phyloP scores from a whole-genome alignment of 108 stramenopile species.

The Nitzschia sp. region DNA sequence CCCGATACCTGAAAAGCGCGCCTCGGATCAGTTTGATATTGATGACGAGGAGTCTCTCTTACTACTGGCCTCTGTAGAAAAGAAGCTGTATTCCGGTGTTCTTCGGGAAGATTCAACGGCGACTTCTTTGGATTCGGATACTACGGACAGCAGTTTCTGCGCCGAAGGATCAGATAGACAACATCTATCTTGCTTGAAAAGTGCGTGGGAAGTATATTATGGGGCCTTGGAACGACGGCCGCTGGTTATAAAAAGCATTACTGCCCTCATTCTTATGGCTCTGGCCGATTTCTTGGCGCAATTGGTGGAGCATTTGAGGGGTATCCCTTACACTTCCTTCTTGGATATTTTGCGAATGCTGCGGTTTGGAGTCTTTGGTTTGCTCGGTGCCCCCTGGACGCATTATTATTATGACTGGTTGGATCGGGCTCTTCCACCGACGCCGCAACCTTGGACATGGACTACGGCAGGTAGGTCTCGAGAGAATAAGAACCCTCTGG shows the following conservation, averaged over 20 bases:
- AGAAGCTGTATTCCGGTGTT: not conserved
- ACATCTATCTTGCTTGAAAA: not conserved
- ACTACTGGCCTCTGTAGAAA: conserved; percentile 7
- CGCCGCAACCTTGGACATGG: conserved; percentile 32
- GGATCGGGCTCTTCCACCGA: conserved; percentile 43
- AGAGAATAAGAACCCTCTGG: too few relatives aligned
- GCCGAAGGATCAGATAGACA: not conserved
- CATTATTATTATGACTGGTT: conserved; percentile 48
- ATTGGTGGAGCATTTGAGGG: conserved; percentile 37
- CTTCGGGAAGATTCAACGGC: not conserved
- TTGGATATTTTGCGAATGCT: conserved; percentile 20
- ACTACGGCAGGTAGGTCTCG: conserved; percentile 20
- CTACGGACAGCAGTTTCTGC: not conserved
- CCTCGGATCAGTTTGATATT: not conserved
- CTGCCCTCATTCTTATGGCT: conserved; percentile 36
- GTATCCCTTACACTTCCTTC: conserved; percentile 1
- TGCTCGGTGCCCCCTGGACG: conserved; percentile 37
- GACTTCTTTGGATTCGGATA: not conserved
- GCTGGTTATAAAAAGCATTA: conserved; percentile 41
- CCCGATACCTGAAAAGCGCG: conserved; percentile 7
- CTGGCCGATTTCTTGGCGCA: conserved; percentile 39
- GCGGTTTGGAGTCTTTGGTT: conserved; percentile 38
- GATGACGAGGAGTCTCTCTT: conserved; percentile 18
- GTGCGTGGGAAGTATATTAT: conserved; percentile 35
- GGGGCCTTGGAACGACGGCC: conserved; percentile 16